Evolutionary conservation across 352 stramenopile species (phyloP).

Genomic region (Phytophthora ramorum): DNA sequence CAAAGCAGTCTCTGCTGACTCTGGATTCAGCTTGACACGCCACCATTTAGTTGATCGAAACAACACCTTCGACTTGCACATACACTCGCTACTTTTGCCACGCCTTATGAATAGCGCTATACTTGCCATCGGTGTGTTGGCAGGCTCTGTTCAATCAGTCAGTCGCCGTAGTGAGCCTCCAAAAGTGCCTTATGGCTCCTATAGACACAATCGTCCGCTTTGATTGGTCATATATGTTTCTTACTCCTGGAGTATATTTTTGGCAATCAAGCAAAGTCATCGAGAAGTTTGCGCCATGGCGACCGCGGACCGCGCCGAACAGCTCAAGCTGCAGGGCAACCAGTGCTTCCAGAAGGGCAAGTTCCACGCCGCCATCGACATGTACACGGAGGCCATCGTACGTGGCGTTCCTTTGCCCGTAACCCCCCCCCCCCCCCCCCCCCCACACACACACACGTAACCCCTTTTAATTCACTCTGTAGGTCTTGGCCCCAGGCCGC

Average conservation of each 20-base stretch:
- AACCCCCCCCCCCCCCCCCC: too few relatives aligned
- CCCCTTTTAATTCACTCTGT: too few relatives aligned
- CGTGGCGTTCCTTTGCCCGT: constrained; percentile 17
- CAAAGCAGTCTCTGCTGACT: background rate
- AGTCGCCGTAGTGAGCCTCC: too few relatives aligned
- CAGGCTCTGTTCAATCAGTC: too few relatives aligned
- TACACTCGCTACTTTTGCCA: background rate
- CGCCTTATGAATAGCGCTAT: background rate
- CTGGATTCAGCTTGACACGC: background rate
- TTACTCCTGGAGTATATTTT: too few relatives aligned
- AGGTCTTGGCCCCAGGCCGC: constrained; percentile 65
- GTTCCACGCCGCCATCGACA: constrained; percentile 80
- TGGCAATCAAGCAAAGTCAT: too few relatives aligned
- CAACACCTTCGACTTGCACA: background rate
- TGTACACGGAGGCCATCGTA: constrained; percentile 89
- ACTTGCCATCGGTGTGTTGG: too few relatives aligned
- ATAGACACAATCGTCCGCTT: too few relatives aligned
- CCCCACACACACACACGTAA: too few relatives aligned
- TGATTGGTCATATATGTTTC: too few relatives aligned
- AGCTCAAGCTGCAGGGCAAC: constrained; percentile 85
- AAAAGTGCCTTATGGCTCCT: too few relatives aligned
- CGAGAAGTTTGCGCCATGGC: constrained; percentile 18
- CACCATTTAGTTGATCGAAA: background rate
- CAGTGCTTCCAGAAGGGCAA: constrained; percentile 85
- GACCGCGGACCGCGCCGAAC: constrained; percentile 59